Evolutionary conservation across 2,329 filamentous ascomycete species (phyloP).

Genomic region (Plenodomus lindquistii): DNA sequence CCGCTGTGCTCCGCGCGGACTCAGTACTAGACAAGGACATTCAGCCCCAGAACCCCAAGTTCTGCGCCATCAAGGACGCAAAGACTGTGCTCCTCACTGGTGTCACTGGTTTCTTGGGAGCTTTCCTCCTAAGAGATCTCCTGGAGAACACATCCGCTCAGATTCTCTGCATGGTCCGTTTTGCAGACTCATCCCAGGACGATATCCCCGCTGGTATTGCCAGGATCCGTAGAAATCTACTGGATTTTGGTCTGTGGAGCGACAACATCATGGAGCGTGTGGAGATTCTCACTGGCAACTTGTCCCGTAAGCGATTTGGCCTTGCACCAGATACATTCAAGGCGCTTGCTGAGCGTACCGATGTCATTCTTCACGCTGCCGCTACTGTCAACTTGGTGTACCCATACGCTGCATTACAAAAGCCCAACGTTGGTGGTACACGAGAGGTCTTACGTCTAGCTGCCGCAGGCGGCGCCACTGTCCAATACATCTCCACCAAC

Average conservation of each 20-base stretch:
- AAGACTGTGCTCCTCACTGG: conserved; percentile 73
- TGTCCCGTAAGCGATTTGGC: conserved; percentile 70
- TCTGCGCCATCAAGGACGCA: conserved; percentile 65
- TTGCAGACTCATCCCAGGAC: conserved; percentile 67
- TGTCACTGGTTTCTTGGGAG: conserved; percentile 75
- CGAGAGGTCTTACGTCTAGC: conserved; percentile 74
- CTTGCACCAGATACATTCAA: conserved; percentile 68
- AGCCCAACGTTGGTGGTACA: conserved; percentile 79
- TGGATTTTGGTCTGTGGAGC: conserved; percentile 78
- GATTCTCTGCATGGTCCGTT: conserved; percentile 74
- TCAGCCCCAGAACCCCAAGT: conserved; percentile 56
- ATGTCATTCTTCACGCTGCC: conserved; percentile 77
- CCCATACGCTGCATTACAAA: conserved; percentile 75
- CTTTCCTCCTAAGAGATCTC: conserved; percentile 71
- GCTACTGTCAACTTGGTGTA: conserved; percentile 77
- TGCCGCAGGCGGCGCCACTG: conserved; percentile 66
- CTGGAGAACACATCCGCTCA: conserved; percentile 69
- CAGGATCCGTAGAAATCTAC: conserved; percentile 72
- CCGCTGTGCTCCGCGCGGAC: conserved; percentile 69
- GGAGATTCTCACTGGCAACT: conserved; percentile 73
- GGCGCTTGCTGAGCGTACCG: conserved; percentile 64
- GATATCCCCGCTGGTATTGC: conserved; percentile 70
- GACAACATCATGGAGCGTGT: conserved; percentile 78
- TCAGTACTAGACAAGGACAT: conserved; percentile 72
- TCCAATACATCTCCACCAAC: conserved; percentile 81